Conservation (phyloP, 306 rosid genomes). For the Pyrus pyrifolia region DNA sequence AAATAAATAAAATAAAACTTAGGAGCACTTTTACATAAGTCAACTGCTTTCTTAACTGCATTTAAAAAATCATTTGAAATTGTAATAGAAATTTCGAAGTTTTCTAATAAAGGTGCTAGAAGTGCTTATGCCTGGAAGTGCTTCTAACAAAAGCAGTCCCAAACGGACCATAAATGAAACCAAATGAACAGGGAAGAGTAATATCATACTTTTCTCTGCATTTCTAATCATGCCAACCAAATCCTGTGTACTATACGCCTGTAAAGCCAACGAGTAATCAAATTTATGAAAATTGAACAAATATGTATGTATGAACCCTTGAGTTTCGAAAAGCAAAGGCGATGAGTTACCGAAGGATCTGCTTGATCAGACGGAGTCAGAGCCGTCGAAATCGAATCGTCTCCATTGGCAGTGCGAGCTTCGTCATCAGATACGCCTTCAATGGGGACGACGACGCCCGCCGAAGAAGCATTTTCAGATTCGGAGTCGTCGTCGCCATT, state of each 20-base stretch:
- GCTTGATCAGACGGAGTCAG: constrained; percentile 23
- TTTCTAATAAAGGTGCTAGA: neutral
- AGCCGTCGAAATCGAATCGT: constrained; percentile 25
- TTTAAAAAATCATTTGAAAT: neutral
- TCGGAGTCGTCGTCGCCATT: constrained; percentile 41
- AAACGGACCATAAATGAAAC: neutral
- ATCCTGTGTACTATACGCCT: constrained; percentile 47
- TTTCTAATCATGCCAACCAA: constrained; percentile 65
- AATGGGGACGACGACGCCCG: constrained; percentile 17
- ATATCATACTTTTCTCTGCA: constrained; percentile 78
- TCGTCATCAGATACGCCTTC: constrained; percentile 26
- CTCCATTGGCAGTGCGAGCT: constrained; percentile 7
- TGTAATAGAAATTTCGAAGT: neutral
- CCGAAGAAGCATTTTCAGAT: constrained; percentile 23
- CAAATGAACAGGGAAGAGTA: constrained; percentile 8
- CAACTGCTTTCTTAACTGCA: neutral
- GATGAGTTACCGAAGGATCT: constrained; percentile 36
- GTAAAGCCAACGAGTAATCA: constrained; percentile 16
- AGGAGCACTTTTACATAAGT: too few relatives aligned
- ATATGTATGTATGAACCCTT: neutral
- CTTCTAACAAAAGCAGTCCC: neutral
- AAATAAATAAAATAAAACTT: too few relatives aligned
- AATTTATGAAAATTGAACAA: neutral
- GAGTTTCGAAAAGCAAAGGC: neutral
- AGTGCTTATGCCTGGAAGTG: neutral